Evolutionary conservation across 768 basidiomycete genomes (phyloP), one percentile per base, ranked within the genome.

Genomic region (Trametes villosa): DNA sequence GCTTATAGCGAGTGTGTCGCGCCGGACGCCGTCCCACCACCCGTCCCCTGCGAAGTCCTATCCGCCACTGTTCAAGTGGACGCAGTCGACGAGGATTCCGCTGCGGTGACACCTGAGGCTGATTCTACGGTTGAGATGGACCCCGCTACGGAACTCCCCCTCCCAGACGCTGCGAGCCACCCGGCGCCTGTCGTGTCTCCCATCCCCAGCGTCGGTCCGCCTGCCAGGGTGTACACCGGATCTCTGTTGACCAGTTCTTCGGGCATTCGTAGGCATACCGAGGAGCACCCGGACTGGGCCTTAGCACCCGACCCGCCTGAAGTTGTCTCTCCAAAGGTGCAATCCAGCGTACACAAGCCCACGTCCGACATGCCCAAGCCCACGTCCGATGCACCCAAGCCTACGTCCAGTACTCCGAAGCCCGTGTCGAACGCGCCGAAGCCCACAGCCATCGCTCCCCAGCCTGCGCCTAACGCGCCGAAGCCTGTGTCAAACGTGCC

Each of bases 251-350:
- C n/a, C 30, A 46, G 33, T 12, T 9, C 36, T 18, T 22, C 36
- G 33, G 33, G 36, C 26, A 36, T n/a, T 9, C 52, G 59, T 6
- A 31, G 24, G 22, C 59, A 60, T 13, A 60, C 59, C 2, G 45
- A 27, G 12, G 46, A 60, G 30, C 30, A 53, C 15, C 59, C 59
- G 1, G 59, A 60, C 47, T 60, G 59, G 59, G 59, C 59, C 4
- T 22, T 60, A 15, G 59, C 59, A n/a, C 50, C 55, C 9, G 34
- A 48, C 5, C 29, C 42, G 24, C 46, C 45, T 17, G 13, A 49
- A 31, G 8, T 29, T n/a, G n/a, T n/a, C n/a, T n/a, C n/a, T n/a
- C n/a, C n/a, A n/a, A n/a, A n/a, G n/a, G n/a, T n/a, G n/a, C n/a
- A n/a, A n/a, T n/a, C n/a, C n/a, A n/a, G n/a, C n/a, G n/a, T n/a